Evolutionary conservation across 2,329 filamentous ascomycete genomes (phyloP), one percentile per base, ranked within the genome.

Genomic region (Rhytidhysteron rufulum): DNA sequence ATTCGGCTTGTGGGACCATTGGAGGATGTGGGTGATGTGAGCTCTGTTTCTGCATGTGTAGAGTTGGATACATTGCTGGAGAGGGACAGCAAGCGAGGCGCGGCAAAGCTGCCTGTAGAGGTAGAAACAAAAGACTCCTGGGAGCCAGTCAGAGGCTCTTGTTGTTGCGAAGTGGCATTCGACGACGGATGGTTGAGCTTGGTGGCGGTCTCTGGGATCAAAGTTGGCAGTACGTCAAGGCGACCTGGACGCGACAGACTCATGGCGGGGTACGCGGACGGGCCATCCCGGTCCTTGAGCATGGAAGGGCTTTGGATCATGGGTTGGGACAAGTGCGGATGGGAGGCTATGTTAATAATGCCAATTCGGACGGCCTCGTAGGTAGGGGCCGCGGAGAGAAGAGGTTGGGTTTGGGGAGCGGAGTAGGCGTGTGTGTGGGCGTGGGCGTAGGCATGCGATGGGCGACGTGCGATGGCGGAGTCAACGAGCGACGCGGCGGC

Each of bases 1-100:
- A 70, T 78, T 25, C 75, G 53, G 30, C 24, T 41, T 13, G 49
- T 47, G 19, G 47, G 41, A 32, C 41, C 51, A 51, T 55, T 54
- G 35, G 58, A 49, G 18, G 55, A 46, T 19, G 56, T 43, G 8
- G 56, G 57, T 13, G 55, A 55, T 2, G 55, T 57, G 40, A 55
- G 41, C 25, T 61, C 58, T 17, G 57, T 57, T 6, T 63, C 59
- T 34, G 51, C 49, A 34, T 46, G 52, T 40, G 50, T 55, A 36
- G 49, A 51, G 17, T 54, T 59, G 17, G 62, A 65, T 10, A 65
- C 38, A 33, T 60, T 64, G 42, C 60, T 64, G 27, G 53, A 56
- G 9, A 55, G 58, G 8, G 55, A 58, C 10, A 57, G 52, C 41
- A 65, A 38, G 33, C 51, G 50, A 15, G 62, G 61, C 32, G 50